Evolutionary conservation across 352 stramenopile genomes (phyloP), one percentile per base, ranked within the genome.

Genomic region (Phytophthora europaea): DNA sequence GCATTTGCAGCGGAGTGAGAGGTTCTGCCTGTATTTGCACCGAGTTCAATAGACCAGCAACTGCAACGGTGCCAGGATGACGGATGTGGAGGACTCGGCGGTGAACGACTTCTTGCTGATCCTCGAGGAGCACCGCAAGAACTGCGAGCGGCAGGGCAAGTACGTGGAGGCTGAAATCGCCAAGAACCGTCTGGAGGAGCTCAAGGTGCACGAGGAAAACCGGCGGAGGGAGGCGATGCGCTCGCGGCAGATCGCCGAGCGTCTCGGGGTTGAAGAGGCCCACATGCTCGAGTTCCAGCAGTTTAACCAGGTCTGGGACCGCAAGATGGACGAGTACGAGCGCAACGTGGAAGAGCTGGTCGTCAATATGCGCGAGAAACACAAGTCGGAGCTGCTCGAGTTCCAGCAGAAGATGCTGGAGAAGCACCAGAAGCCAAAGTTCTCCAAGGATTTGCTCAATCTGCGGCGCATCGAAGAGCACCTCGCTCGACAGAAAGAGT

Each of bases 201-300:
- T 99, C 66, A 98, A 98, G 72, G 85, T 98, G 64, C 96, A 99
- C 68, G 97, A 99, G 65, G 94, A 98, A 65, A 99, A 99, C 78
- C 81, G 97, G 63, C 84, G 94, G 28, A 93, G 92, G 73, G 96
- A 99, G 73, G 93, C 94, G n/a, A 98, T 99, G 92, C 91, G 96
- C 33, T 98, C 93, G 23, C 83, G 96, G 53, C 96, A 99, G 78
- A 98, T 99, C 51, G 94, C 95, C 31, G 97, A 99, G 71, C 86
- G 93, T 4, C 75, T 99, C 4, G 97, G 94, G 31, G 92, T 99
- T 13, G 96, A 99, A 67, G 97, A 99, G 73, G 94, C 97, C n/a
- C 97, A 99, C 78, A 99, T 99, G 95, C 90, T 99, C 52, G 97
- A 99, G 84, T 99, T 98, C 72, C 96, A 99, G 84, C 94, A 99